Conservation (phyloP, 345 rosid species). For the Turritis glabra region DNA sequence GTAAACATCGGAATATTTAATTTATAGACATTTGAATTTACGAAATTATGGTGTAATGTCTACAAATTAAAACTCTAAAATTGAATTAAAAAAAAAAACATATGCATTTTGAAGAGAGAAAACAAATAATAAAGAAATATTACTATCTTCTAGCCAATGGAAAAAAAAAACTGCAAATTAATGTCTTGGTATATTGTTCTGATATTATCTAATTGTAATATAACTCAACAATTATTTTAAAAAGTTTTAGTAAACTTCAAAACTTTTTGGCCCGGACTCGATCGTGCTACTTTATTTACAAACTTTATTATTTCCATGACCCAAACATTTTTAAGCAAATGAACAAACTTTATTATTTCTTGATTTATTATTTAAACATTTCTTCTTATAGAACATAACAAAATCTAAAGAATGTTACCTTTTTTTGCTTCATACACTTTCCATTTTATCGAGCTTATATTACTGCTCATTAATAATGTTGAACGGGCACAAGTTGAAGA, state of each 20-base stretch:
- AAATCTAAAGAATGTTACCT: background rate
- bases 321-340: too few relatives aligned
- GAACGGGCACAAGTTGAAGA: slow-evolving; percentile 29
- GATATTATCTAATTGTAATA: background rate
- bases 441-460: background rate
- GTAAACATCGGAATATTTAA: too few relatives aligned
- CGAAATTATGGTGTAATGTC: too few relatives aligned
- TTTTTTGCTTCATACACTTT: background rate
- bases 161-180: too few relatives aligned
- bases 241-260: background rate
- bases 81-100: too few relatives aligned
- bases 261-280: too few relatives aligned
- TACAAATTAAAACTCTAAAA: too few relatives aligned
- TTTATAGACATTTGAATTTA: too few relatives aligned
- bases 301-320: background rate
- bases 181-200: too few relatives aligned
- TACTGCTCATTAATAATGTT: background rate
- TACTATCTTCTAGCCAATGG: too few relatives aligned
- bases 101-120: too few relatives aligned
- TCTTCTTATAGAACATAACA: background rate
- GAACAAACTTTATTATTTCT: background rate
- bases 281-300: background rate
- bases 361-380: background rate
- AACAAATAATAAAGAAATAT: too few relatives aligned
- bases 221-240: background rate